Conservation (phyloP, 805 yeast species). For the Candida sphagnicola region DNA sequence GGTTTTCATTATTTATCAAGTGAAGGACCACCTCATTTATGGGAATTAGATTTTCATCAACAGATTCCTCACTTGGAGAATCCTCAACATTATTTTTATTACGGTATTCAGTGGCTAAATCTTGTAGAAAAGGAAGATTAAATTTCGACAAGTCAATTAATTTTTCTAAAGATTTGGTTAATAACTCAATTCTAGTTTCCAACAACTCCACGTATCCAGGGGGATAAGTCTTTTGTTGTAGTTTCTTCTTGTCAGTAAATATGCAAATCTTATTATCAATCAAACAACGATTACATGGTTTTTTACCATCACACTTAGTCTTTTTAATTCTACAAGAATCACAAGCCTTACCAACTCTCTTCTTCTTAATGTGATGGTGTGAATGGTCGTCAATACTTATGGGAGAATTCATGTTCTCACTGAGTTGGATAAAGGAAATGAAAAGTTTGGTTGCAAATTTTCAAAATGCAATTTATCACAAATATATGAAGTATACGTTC, state of each 20-base stretch:
- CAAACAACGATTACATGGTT: constrained; percentile 55
- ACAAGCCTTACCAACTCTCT: constrained; percentile 62
- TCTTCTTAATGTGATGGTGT: constrained; percentile 32
- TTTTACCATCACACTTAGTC: constrained; percentile 60
- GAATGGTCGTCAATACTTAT: constrained; percentile 6
- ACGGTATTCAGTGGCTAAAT: constrained; percentile 12
- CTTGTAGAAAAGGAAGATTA: constrained; percentile 24
- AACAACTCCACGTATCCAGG: constrained; percentile 59
- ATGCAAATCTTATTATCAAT: constrained; percentile 57
- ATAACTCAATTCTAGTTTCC: constrained; percentile 52
- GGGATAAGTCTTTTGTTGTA: constrained; percentile 54
- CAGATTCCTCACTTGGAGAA: constrained; percentile 5
- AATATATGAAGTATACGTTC: too few species aligned
- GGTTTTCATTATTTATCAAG: constrained; percentile 37
- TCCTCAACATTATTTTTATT: not conserved
- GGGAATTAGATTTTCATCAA: constrained; percentile 23
- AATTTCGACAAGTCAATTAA: constrained; percentile 26
- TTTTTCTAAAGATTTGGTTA: constrained; percentile 48
- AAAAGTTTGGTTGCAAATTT: too few species aligned
- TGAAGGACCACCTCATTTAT: constrained; percentile 46
- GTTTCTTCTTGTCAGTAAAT: constrained; percentile 52
- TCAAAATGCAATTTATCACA: too few species aligned
- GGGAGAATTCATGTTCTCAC: constrained; percentile 3
- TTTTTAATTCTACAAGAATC: constrained; percentile 60
- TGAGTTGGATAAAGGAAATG: too few species aligned